A percentile compares a stretch with the other conserved stretches of the same genome.
Conservation (phyloP, 768 basidiomycete species). For the Leccinellum luteum region DNA sequence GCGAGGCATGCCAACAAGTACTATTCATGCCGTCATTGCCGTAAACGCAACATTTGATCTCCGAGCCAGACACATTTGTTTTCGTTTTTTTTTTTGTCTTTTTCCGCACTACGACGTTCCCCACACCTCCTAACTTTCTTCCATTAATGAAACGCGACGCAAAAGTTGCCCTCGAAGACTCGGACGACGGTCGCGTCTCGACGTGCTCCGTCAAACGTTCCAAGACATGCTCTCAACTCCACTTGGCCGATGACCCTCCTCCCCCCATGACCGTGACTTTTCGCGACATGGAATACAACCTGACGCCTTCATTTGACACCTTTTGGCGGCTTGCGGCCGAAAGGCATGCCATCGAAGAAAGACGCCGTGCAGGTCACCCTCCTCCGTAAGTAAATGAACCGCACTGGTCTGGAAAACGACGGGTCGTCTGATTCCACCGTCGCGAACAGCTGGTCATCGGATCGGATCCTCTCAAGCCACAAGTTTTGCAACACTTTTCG, state of each 20-base stretch:
- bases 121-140: neutral
- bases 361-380: slow-evolving; percentile 46
- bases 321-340: slow-evolving; percentile 60
- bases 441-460: slow-evolving; percentile 62
- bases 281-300: slow-evolving; percentile 36
- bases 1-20: neutral
- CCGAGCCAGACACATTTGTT: neutral
- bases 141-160: slow-evolving; percentile 23
- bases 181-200: slow-evolving; percentile 7
- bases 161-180: slow-evolving; percentile 2
- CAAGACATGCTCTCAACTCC: slow-evolving; percentile 19
- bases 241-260: slow-evolving; percentile 7
- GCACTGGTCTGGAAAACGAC: neutral
- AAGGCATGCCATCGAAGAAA: slow-evolving; percentile 55
- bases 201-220: slow-evolving; percentile 23
- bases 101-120: neutral
- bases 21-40: neutral
- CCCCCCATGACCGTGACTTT: slow-evolving; percentile 34
- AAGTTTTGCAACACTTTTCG: slow-evolving; percentile 77
- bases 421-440: slow-evolving; percentile 11
- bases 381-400: slow-evolving; percentile 52
- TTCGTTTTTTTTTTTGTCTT: neutral
- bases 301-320: slow-evolving; percentile 57
- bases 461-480: slow-evolving; percentile 52
- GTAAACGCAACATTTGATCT: neutral